phyloP scores from a whole-genome alignment of 169 alveolate genomes.

The Plasmodium gonderi region DNA sequence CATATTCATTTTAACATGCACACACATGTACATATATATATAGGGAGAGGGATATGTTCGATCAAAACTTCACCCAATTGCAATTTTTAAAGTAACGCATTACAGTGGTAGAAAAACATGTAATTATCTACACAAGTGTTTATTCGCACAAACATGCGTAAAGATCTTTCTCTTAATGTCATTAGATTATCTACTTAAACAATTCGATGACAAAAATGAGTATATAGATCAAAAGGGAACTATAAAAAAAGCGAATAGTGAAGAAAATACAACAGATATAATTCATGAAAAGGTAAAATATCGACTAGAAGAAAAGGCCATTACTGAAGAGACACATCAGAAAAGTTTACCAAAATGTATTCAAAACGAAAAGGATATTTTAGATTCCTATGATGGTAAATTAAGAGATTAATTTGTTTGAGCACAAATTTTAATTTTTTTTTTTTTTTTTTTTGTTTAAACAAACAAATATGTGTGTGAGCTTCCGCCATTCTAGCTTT shows the following conservation, averaged over 20 bases:
- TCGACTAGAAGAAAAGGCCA: not conserved
- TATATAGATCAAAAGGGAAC: slow-evolving; percentile 29
- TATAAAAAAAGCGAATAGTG: not conserved
- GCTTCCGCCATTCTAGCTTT: too few relatives aligned
- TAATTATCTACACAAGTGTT: not conserved
- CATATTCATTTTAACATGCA: not conserved
- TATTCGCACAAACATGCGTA: not conserved
- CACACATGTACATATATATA: not conserved
- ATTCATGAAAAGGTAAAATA: not conserved
- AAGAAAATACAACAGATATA: slow-evolving; percentile 11
- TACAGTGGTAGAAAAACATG: not conserved
- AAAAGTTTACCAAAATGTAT: not conserved
- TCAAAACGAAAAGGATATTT: slow-evolving; percentile 51
- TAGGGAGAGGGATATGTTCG: too few relatives aligned
- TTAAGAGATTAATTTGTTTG: not conserved
- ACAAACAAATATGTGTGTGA: too few relatives aligned
- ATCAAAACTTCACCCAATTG: not conserved
- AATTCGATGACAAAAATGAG: slow-evolving; percentile 63
- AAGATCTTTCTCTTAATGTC: slow-evolving; percentile 24
- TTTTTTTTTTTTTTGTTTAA: not conserved
- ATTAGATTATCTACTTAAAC: slow-evolving; percentile 60
- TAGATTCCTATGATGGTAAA: slow-evolving; percentile 49
- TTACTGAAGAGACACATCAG: not conserved
- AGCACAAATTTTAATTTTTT: not conserved
- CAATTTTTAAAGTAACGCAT: not conserved